These are phyloP conservation scores for Phytomonas sp. DNA, from an alignment of 208 protist species.

Conservation along the genomic window DNA sequence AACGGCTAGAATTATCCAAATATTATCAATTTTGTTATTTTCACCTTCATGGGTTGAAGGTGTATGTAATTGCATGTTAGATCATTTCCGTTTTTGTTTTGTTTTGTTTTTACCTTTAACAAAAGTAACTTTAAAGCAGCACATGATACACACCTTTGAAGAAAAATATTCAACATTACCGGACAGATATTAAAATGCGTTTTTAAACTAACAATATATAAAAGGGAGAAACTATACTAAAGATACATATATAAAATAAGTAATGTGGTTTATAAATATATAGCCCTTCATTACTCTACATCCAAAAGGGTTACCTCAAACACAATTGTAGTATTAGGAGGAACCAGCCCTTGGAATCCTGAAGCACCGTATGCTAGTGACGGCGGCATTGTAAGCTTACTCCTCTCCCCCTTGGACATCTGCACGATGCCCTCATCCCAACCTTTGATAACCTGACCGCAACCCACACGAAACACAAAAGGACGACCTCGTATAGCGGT, in stretches of 20 bases:
- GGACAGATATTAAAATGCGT: neutral
- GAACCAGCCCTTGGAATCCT: constrained; percentile 87
- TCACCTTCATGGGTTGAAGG: neutral
- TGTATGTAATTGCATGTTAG: neutral
- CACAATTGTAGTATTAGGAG: constrained; percentile 78
- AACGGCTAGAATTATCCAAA: neutral
- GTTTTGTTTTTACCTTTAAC: neutral
- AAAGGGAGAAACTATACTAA: neutral
- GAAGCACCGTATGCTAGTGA: constrained; percentile 81
- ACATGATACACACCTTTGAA: neutral
- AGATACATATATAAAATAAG: neutral
- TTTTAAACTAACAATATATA: constrained; percentile 5
- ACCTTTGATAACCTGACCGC: constrained; percentile 89
- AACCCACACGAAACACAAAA: constrained; percentile 89
- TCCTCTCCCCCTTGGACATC: constrained; percentile 90
- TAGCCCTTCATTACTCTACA: constrained; percentile 35
- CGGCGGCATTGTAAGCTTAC: constrained; percentile 87
- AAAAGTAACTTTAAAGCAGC: neutral
- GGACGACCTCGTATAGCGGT: constrained; percentile 83
- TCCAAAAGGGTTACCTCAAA: constrained; percentile 91
- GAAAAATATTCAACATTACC: neutral
- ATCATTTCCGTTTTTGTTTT: neutral
- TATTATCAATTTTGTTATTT: neutral
- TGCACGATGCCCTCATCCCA: constrained; percentile 93
- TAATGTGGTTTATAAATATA: constrained; percentile 2